Conservation (phyloP, 768 basidiomycete genomes). For the Rickenella mellea region DNA sequence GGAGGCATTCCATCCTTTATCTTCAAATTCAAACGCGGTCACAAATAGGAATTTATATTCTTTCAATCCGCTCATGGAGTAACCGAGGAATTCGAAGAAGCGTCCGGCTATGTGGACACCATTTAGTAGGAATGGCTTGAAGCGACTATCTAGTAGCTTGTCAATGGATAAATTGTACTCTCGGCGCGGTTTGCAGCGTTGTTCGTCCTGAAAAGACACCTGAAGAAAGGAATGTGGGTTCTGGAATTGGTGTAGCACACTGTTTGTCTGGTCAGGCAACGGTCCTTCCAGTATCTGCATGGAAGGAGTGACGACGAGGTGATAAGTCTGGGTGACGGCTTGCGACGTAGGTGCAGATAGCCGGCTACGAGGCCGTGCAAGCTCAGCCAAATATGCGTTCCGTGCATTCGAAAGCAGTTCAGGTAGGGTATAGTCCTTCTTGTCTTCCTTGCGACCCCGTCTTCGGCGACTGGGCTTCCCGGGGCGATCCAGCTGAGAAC, state of each 20-base stretch:
- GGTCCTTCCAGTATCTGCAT: conserved; percentile 30
- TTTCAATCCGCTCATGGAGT: conserved; percentile 43
- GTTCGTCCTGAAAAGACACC: conserved; percentile 40
- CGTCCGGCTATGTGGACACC: conserved; percentile 35
- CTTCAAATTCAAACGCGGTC: conserved; percentile 34
- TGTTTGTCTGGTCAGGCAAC: conserved; percentile 26
- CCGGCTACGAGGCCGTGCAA: too few species aligned
- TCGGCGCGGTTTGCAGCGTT: conserved; percentile 25
- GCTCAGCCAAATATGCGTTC: too few species aligned
- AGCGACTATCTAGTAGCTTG: conserved; percentile 23
- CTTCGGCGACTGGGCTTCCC: too few species aligned
- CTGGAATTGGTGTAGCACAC: conserved; percentile 25
- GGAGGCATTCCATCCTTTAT: conserved; percentile 17
- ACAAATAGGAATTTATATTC: conserved; percentile 43
- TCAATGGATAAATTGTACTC: conserved; percentile 21
- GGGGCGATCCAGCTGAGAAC: too few species aligned
- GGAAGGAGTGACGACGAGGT: conserved; percentile 30
- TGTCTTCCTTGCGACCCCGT: too few species aligned
- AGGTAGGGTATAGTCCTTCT: too few species aligned
- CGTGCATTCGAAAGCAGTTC: too few species aligned
- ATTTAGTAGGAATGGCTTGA: conserved; percentile 20
- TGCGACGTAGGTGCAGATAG: too few species aligned
- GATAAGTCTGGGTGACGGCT: conserved; percentile 23
- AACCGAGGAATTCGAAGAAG: conserved; percentile 36
- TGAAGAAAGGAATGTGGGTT: conserved; percentile 35